A percentile compares a stretch with the other conserved stretches of the same genome.
phyloP scores from a whole-genome alignment of 2,329 filamentous ascomycete genomes.

The Sporothrix schenckii region DNA sequence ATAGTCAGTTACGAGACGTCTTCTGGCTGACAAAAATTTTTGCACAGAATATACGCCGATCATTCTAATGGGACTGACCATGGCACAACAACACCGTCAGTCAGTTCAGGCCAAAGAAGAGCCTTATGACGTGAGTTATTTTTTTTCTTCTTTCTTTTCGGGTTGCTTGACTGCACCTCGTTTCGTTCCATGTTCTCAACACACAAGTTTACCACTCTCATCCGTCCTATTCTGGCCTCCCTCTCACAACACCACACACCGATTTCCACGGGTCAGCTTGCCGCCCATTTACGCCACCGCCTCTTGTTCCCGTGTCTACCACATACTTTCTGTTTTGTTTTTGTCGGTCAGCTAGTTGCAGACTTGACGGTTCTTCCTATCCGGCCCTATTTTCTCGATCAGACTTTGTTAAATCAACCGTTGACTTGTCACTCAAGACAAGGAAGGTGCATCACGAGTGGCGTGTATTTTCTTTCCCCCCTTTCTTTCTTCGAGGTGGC shows the following conservation, averaged over 20 bases:
- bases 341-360: slow-evolving; percentile 28
- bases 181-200: background rate
- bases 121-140: slow-evolving; percentile 49
- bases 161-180: background rate
- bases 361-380: slow-evolving; percentile 10
- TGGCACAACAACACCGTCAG: slow-evolving; percentile 53
- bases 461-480: background rate
- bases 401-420: background rate
- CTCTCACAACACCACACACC: background rate
- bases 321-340: background rate
- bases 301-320: background rate
- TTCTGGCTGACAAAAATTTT: slow-evolving; percentile 23
- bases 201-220: background rate
- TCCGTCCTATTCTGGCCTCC: background rate
- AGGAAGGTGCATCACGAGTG: background rate
- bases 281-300: background rate
- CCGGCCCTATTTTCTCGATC: background rate
- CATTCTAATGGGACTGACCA: slow-evolving; percentile 49
- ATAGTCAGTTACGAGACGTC: too few species aligned
- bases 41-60: slow-evolving; percentile 22
- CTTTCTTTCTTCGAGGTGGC: background rate
- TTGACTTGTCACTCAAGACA: background rate
- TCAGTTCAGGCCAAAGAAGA: slow-evolving; percentile 51
- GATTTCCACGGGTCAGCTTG: background rate
- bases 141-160: slow-evolving; percentile 31